Conservation (phyloP, 306 rosid genomes). For the Myrica gale region DNA sequence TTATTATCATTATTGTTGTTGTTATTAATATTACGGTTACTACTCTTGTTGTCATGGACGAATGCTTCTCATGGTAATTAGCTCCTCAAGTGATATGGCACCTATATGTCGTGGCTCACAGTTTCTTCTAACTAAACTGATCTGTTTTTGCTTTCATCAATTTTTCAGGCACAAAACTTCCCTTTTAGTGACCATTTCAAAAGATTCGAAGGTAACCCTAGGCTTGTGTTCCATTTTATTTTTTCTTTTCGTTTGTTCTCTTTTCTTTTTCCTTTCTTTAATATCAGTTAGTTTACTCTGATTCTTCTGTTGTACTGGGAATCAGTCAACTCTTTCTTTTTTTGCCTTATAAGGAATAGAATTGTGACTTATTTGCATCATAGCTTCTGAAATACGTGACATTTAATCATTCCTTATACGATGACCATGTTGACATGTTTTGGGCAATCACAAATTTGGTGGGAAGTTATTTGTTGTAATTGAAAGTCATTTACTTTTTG, state of each 20-base stretch:
- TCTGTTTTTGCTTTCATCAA: conserved; percentile 26
- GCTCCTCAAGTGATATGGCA: neutral
- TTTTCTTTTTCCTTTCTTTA: conserved; percentile 12
- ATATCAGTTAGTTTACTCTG: neutral
- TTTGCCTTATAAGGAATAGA: neutral
- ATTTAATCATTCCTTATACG: neutral
- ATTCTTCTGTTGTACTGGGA: neutral
- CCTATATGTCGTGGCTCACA: neutral
- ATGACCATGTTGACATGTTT: neutral
- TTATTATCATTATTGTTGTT: neutral
- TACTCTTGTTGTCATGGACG: too few relatives aligned
- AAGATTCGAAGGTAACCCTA: conserved; percentile 67
- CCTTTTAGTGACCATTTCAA: conserved; percentile 72
- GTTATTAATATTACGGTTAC: neutral
- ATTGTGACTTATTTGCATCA: neutral
- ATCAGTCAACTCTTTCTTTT: neutral
- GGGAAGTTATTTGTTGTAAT: neutral
- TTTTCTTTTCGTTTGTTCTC: conserved; percentile 1
- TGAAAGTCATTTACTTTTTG: neutral
- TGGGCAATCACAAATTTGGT: neutral
- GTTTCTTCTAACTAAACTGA: conserved; percentile 25
- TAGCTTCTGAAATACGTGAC: neutral
- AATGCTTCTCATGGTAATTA: neutral
- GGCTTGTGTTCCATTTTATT: neutral
- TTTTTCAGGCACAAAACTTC: conserved; percentile 69